A percentile compares a stretch with the other conserved stretches of the same genome.
phyloP scores from a whole-genome alignment of 192 early-diverging fungal species.

The Entophlyctis helioformis region DNA sequence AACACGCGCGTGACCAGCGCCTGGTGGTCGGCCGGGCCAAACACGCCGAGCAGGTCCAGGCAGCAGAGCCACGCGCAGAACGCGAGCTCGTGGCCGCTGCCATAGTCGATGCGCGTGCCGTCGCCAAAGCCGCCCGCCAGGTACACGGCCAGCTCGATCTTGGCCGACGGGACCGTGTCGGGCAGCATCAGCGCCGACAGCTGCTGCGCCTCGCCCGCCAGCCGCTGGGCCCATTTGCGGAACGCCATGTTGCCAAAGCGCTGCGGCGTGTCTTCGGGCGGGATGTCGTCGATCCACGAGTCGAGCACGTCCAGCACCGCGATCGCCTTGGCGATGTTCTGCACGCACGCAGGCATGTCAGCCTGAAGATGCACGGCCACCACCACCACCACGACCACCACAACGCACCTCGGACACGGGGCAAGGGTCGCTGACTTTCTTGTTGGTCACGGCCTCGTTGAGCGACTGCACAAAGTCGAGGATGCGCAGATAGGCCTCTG shows the following conservation, averaged over 20 bases:
- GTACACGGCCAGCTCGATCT: slow-evolving; percentile 64
- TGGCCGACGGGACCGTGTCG: no score
- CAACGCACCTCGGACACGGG: slow-evolving; percentile 39
- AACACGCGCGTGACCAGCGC: slow-evolving; percentile 68
- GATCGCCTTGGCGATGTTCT: slow-evolving; percentile 38
- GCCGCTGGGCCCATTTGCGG: slow-evolving; percentile 54
- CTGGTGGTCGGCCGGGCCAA: slow-evolving; percentile 49
- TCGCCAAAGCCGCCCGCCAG: slow-evolving; percentile 72
- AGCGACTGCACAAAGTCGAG: slow-evolving; percentile 60
- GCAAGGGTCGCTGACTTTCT: slow-evolving; percentile 39
- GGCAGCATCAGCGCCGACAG: no score
- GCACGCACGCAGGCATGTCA: background rate
- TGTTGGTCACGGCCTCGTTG: slow-evolving; percentile 58
- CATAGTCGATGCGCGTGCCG: slow-evolving; percentile 87
- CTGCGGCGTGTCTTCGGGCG: slow-evolving; percentile 53
- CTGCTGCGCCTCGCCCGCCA: no score
- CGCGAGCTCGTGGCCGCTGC: slow-evolving; percentile 87
- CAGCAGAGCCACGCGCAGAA: slow-evolving; percentile 80
- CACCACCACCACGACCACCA: background rate
- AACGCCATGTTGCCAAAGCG: slow-evolving; percentile 93
- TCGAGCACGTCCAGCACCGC: slow-evolving; percentile 54
- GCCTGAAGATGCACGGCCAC: background rate
- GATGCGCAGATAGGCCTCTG: slow-evolving; percentile 57
- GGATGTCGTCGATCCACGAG: slow-evolving; percentile 62
- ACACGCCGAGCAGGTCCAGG: slow-evolving; percentile 54